phyloP scores from a whole-genome alignment of 2,329 filamentous ascomycete genomes.

The Delphinella strobiligena region DNA sequence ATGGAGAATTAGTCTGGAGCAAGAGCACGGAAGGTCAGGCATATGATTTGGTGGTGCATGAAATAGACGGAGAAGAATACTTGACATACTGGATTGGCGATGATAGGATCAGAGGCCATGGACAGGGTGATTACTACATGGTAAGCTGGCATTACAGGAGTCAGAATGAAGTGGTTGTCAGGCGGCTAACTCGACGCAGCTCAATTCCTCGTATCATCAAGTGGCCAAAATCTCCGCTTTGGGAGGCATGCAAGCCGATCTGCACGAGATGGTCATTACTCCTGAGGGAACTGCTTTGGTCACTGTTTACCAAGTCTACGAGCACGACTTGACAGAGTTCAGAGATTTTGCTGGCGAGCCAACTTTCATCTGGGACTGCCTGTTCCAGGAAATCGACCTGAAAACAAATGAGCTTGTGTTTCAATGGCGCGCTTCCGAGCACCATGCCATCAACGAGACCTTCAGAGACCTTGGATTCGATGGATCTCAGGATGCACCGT shows the following conservation, averaged over 20 bases:
- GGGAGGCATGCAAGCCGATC: constrained; percentile 24
- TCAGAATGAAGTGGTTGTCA: no score
- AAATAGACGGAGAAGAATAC: constrained; percentile 22
- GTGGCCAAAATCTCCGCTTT: constrained; percentile 26
- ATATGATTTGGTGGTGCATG: constrained; percentile 24
- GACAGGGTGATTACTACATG: constrained; percentile 22
- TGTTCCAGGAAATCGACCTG: constrained; percentile 31
- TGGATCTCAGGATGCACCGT: constrained; percentile 30
- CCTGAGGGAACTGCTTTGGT: constrained; percentile 28
- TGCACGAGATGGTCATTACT: constrained; percentile 34
- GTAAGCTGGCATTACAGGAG: constrained; percentile 9
- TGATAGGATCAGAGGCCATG: constrained; percentile 22
- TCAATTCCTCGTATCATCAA: constrained; percentile 23
- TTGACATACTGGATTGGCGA: constrained; percentile 29
- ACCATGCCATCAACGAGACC: constrained; percentile 34
- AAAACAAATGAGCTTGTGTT: constrained; percentile 42
- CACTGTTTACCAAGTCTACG: constrained; percentile 23
- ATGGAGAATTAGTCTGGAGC: constrained; percentile 20
- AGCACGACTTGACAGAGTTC: constrained; percentile 15
- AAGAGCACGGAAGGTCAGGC: constrained; percentile 21
- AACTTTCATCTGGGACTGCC: constrained; percentile 20
- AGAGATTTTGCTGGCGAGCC: constrained; percentile 15
- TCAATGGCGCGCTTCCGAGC: constrained; percentile 45
- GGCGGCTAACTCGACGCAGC: constrained; percentile 9
- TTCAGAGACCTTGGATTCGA: constrained; percentile 20